phyloP scores from a whole-genome alignment of 108 stramenopile species.

The Cyclostephanos tholiformis region DNA sequence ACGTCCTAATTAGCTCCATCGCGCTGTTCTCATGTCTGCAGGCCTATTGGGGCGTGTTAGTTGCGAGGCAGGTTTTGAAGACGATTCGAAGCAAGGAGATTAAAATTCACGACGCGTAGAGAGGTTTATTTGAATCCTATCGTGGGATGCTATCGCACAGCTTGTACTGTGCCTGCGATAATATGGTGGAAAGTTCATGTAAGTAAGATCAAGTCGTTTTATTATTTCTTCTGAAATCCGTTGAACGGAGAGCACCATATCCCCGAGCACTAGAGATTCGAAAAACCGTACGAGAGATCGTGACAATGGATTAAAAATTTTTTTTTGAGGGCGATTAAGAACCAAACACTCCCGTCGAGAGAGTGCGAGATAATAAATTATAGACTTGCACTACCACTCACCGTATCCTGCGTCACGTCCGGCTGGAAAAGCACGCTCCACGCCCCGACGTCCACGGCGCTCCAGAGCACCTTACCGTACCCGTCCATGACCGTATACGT shows the following conservation, averaged over 20 bases:
- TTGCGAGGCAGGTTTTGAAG: constrained; percentile 53
- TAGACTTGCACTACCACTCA: background rate
- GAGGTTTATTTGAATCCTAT: background rate
- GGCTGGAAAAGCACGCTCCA: constrained; percentile 91
- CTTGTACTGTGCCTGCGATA: no score
- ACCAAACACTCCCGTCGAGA: no score
- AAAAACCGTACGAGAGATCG: background rate
- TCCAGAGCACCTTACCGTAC: constrained; percentile 60
- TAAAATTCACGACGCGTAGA: constrained; percentile 3
- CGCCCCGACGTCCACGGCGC: constrained; percentile 78
- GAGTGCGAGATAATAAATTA: no score
- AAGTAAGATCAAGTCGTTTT: background rate
- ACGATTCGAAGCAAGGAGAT: constrained; percentile 11
- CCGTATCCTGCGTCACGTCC: constrained; percentile 83
- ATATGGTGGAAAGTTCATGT: no score
- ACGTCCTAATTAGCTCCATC: constrained; percentile 26
- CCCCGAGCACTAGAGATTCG: constrained; percentile 64
- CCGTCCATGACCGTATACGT: constrained; percentile 63
- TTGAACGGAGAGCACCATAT: constrained; percentile 88
- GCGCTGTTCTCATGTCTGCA: constrained; percentile 53
- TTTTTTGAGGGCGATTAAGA: background rate
- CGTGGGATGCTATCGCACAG: no score
- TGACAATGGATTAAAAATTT: no score
- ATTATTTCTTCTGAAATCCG: constrained; percentile 72
- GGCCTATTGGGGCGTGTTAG: constrained; percentile 58